A percentile compares a stretch with the other conserved stretches of the same genome.
These are phyloP conservation scores for Neonectria neomacrospora DNA, from an alignment of 2,329 filamentous ascomycete genomes.

Conservation along the genomic window DNA sequence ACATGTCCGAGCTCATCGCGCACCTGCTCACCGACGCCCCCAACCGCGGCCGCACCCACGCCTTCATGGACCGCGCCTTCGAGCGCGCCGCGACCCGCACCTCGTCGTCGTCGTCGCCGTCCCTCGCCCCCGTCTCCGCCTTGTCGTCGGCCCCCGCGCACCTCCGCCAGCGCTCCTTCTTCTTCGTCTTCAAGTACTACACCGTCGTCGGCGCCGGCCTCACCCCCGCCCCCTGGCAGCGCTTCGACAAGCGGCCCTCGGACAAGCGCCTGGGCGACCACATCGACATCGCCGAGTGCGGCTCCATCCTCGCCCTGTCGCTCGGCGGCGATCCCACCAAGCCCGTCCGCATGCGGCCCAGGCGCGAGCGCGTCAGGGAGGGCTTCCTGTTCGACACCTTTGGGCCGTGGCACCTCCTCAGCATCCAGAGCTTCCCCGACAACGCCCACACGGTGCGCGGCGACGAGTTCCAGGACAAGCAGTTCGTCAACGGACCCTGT, in stretches of 20 bases:
- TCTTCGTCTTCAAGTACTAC: constrained; percentile 74
- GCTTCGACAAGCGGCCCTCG: constrained; percentile 59
- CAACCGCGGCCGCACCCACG: constrained; percentile 57
- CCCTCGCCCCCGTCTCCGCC: constrained; percentile 25
- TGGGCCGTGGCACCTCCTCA: constrained; percentile 69
- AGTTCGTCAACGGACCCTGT: constrained; percentile 69
- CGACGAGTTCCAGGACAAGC: constrained; percentile 63
- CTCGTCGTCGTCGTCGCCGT: constrained; percentile 28
- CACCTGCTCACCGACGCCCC: constrained; percentile 62
- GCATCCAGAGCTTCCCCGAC: constrained; percentile 69
- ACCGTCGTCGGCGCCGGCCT: constrained; percentile 67
- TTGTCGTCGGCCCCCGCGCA: constrained; percentile 52
- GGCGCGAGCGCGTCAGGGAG: constrained; percentile 59
- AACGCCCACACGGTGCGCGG: constrained; percentile 66
- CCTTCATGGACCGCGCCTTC: constrained; percentile 64
- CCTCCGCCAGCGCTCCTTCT: constrained; percentile 65
- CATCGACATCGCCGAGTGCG: constrained; percentile 69
- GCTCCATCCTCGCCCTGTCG: constrained; percentile 68
- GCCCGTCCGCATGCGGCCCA: constrained; percentile 60
- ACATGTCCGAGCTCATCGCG: constrained; percentile 69
- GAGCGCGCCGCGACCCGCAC: constrained; percentile 37
- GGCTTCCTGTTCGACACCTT: constrained; percentile 69
- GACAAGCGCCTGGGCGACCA: constrained; percentile 57
- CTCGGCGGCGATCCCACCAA: constrained; percentile 63
- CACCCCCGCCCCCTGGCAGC: constrained; percentile 69